Evolutionary conservation across 495 filamentous ascomycete species (phyloP), one percentile per base, ranked within the genome.

Genomic region (Daldinia caldariorum): DNA sequence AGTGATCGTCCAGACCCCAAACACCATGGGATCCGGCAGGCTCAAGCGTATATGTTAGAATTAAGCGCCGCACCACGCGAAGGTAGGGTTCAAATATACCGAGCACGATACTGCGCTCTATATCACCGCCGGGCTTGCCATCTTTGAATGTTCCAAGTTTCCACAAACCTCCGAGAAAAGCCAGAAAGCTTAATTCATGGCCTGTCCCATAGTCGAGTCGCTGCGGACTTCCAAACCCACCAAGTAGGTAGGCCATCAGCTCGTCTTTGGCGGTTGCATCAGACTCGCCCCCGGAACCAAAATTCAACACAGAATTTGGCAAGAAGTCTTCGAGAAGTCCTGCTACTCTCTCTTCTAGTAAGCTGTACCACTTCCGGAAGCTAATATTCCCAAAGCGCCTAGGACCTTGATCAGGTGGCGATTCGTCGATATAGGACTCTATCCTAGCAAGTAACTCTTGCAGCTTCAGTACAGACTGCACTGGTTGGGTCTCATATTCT

Each of bases 1-100:
- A 93, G 79, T 99, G 96, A 81, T 99, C 95, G 78, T 99, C 95
- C 41, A 99, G 82, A 38, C 94, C 94, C 94, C 94, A 97, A 53
- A 97, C 94, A 16, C 94, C 94, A 77, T 97, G 94, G 43, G 93
- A 96, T 16, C 94, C 95, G 7, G 95, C 95, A 0, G 95, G 95
- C 76, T 99, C 95, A 20, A 99, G 90, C 38, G 92, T 97, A 77
- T 98, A 99, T 16, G 92, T 94, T 32, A 90, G 84, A 69, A 98
- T 94, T 18, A 99, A 83, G 22, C 87, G 88, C 35, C 95, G 91
- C 69, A 97, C 86, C 13, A 97, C 88, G 58, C 87, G 82, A 73
- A 98, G 84, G 73, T 99, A 87, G 85, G 92, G 92, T 72, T 96
- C 89, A 55, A 97, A 85, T 31, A 97, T 83, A 0, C 91, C 90